phyloP scores from a whole-genome alignment of 768 basidiomycete genomes.

The Gymnopilus junonius region DNA sequence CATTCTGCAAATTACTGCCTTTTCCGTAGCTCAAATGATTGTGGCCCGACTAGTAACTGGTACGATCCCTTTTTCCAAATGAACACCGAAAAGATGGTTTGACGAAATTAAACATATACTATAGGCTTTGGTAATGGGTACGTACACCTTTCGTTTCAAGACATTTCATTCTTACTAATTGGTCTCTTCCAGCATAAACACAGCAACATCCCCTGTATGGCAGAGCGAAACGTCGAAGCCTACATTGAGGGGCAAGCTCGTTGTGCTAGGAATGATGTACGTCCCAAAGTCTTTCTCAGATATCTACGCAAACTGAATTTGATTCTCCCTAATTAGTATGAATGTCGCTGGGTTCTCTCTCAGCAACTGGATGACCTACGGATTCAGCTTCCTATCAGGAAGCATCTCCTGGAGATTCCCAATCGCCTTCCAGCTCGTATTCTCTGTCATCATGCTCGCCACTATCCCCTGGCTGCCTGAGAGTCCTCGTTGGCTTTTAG shows the following conservation, averaged over 20 bases:
- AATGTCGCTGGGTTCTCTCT: constrained; percentile 55
- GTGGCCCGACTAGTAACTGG: constrained; percentile 52
- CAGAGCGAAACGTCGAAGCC: constrained; percentile 57
- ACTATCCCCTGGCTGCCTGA: constrained; percentile 56
- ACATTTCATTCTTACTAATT: neutral
- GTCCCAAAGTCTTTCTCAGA: constrained; percentile 10
- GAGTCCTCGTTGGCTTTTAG: constrained; percentile 52
- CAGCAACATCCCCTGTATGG: constrained; percentile 55
- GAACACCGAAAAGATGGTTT: neutral
- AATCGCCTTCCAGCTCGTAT: constrained; percentile 53
- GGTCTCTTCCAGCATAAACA: constrained; percentile 40
- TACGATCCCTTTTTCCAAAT: constrained; percentile 15
- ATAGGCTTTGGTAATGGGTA: constrained; percentile 53
- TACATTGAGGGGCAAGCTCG: constrained; percentile 49
- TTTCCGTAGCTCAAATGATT: constrained; percentile 51
- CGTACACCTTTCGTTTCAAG: neutral
- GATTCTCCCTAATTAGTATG: constrained; percentile 37
- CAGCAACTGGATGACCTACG: constrained; percentile 59
- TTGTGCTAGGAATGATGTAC: constrained; percentile 55
- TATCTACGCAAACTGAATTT: neutral
- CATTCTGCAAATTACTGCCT: constrained; percentile 50
- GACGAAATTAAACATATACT: neutral
- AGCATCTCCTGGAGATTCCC: constrained; percentile 54
- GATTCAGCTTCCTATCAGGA: constrained; percentile 48
- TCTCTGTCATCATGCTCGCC: constrained; percentile 46